These are phyloP conservation scores for Candida coquimbonensis DNA, from an alignment of 805 yeast genomes.

Conservation along the genomic window DNA sequence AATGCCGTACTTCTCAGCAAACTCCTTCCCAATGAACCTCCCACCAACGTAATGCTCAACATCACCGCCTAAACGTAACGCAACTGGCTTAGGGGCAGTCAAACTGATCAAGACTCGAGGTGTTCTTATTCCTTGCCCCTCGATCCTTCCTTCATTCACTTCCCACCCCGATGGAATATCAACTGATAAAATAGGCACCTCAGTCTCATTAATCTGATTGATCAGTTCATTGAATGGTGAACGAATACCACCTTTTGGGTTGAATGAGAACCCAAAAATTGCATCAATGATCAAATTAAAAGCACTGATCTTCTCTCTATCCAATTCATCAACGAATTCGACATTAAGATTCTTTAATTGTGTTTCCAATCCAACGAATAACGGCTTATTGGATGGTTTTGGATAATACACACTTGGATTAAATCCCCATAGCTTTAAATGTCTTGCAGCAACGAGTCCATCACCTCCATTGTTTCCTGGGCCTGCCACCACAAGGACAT, in stretches of 20 bases:
- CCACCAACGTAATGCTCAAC: conserved; percentile 81
- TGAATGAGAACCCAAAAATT: conserved; percentile 88
- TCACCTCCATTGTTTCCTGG: conserved; percentile 98
- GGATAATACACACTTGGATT: conserved; percentile 78
- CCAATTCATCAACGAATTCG: conserved; percentile 40
- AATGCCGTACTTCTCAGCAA: conserved; percentile 72
- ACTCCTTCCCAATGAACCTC: conserved; percentile 58
- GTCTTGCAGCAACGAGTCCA: conserved; percentile 93
- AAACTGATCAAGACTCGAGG: conserved; percentile 73
- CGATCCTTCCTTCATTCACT: conserved; percentile 76
- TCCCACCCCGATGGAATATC: conserved; percentile 98
- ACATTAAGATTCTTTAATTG: conserved; percentile 67
- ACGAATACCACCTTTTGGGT: conserved; percentile 65
- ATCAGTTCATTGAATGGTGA: conserved; percentile 58
- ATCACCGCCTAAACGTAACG: conserved; percentile 40
- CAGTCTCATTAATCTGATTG: conserved; percentile 28
- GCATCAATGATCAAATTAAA: conserved; percentile 58
- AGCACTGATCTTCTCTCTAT: conserved; percentile 20
- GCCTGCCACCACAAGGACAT: conserved; percentile 72
- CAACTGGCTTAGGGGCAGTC: conserved; percentile 93
- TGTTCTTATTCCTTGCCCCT: conserved; percentile 31
- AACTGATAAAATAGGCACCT: conserved; percentile 63
- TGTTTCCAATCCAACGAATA: conserved; percentile 52
- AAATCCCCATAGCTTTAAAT: conserved; percentile 73
- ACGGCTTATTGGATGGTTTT: conserved; percentile 46